Conservation (phyloP, 202 grass and related monocot genomes). For the Elaeis oleifera region DNA sequence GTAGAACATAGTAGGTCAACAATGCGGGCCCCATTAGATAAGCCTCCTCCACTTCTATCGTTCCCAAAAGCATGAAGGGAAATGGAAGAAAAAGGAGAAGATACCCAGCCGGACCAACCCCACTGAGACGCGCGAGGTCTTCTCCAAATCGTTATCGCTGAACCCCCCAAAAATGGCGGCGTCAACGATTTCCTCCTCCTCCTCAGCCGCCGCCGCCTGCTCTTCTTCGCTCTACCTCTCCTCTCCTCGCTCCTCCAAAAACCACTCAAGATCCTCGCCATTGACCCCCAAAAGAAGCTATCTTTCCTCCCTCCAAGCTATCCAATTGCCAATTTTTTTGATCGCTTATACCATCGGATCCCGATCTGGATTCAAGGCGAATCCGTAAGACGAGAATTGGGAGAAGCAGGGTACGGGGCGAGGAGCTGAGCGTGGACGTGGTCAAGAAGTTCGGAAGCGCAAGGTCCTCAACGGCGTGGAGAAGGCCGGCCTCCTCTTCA, state of each 20-base stretch:
- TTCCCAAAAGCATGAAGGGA: no score
- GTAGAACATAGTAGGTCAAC: no score
- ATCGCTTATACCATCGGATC: not conserved
- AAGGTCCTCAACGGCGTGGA: slow-evolving; percentile 88
- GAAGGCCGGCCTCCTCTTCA: slow-evolving; percentile 88
- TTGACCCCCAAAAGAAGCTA: slow-evolving; percentile 69
- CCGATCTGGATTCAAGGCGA: slow-evolving; percentile 32
- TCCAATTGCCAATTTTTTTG: not conserved
- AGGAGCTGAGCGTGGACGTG: slow-evolving; percentile 77
- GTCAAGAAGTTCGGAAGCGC: slow-evolving; percentile 74
- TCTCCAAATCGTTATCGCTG: no score
- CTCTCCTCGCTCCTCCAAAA: slow-evolving; percentile 4
- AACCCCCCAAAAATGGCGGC: not conserved
- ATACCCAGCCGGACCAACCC: no score
- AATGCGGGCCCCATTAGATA: no score
- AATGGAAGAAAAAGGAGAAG: no score
- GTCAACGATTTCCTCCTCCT: slow-evolving; percentile 33
- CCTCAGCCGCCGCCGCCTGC: slow-evolving; percentile 17
- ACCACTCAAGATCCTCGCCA: slow-evolving; percentile 54
- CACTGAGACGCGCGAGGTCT: no score
- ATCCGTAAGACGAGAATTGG: slow-evolving; percentile 80
- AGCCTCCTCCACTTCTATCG: no score
- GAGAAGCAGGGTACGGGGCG: slow-evolving; percentile 88
- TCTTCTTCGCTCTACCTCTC: slow-evolving; percentile 23
- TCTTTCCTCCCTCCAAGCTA: not conserved